Base-by-base conservation (phyloP, 164 flowering plant species). In the Akebia trifoliata region DNA sequence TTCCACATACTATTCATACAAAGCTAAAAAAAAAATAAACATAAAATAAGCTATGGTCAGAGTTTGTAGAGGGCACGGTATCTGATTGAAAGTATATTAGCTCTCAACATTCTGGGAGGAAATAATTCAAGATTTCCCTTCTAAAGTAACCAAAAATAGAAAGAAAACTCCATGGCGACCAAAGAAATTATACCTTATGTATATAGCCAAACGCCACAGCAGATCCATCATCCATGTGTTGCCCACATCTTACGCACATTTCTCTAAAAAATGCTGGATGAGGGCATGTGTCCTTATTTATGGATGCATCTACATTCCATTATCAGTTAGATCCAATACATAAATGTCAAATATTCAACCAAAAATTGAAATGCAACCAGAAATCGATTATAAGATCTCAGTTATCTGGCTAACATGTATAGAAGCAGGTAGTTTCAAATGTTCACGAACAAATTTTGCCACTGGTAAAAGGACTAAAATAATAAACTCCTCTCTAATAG, bases 191-290 rank as follows among this genome's bases (percentile, higher is more conserved):
- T 71, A 88, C 94, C 91, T 81, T 80, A 45, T 85, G 87, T 50
- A 86, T 81, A 69, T 86, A 89, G 5, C 82, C 79, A 69, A 89
- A 72, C 56, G 85, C 65, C 29, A 90, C 85, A 26, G 85, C 88
- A 57, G 87, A 70, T 9, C 65, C 81, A 55, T 75, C 84, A 24
- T 69, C 83, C 63, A 72, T 22, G 34, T 43, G 70, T 53, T 76
- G 64, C 46, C 97, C 95, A 74, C 97, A 90, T 15, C 30, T 17
- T 26, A 80, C 64, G 34, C 97, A 90, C 82, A 90, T 67, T 18
- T 60, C 69, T 48, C 74, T 72, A 55, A 74, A 61, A 38, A 77
- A 62, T 9, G 81, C 86, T 39, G 95, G 97, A 76, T 90, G 97
- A 26, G 57, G 50, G 47, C 97, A 90, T 8, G 30, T 18, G 29